A percentile compares a stretch with the other conserved stretches of the same genome.
phyloP scores from a whole-genome alignment of 2,329 filamentous ascomycete species.

The Scorias spongiosa region DNA sequence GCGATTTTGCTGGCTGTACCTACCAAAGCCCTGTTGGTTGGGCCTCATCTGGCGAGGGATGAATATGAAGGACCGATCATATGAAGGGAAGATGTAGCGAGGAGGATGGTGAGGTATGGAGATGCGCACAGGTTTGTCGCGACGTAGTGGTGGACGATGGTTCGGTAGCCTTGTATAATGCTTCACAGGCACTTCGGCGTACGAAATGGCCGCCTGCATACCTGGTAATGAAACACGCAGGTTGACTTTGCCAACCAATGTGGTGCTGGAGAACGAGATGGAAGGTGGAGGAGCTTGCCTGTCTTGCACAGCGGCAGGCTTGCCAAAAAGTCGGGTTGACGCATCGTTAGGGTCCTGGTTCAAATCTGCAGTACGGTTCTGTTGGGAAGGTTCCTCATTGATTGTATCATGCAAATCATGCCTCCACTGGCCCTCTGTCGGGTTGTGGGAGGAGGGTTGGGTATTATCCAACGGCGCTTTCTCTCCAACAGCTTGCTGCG shows the following conservation, averaged over 20 bases:
- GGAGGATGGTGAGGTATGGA: slow-evolving; percentile 68
- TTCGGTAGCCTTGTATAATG: slow-evolving; percentile 90
- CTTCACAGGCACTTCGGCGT: slow-evolving; percentile 65
- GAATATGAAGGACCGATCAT: slow-evolving; percentile 91
- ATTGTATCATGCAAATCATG: slow-evolving; percentile 72
- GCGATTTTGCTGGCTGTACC: slow-evolving; percentile 50
- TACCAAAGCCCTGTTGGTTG: slow-evolving; percentile 65
- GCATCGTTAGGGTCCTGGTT: slow-evolving; percentile 9
- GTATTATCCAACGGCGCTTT: slow-evolving; percentile 34
- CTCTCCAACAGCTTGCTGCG: slow-evolving; percentile 33
- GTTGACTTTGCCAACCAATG: slow-evolving; percentile 68
- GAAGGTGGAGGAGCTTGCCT: slow-evolving; percentile 9
- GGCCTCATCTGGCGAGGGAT: slow-evolving; percentile 87
- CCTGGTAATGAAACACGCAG: slow-evolving; percentile 67
- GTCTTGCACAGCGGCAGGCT: not conserved
- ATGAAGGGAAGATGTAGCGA: slow-evolving; percentile 79
- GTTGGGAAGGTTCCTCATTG: slow-evolving; percentile 29
- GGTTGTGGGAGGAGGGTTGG: slow-evolving; percentile 33
- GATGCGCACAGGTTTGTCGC: slow-evolving; percentile 92
- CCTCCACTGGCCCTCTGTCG: slow-evolving; percentile 65
- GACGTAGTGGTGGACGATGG: slow-evolving; percentile 79
- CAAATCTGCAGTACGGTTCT: slow-evolving; percentile 5
- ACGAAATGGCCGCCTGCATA: slow-evolving; percentile 55
- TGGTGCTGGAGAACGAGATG: slow-evolving; percentile 58
- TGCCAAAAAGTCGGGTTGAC: slow-evolving; percentile 13